Conservation (phyloP, 2,329 filamentous ascomycete genomes). For the Penicillium janthinellum region DNA sequence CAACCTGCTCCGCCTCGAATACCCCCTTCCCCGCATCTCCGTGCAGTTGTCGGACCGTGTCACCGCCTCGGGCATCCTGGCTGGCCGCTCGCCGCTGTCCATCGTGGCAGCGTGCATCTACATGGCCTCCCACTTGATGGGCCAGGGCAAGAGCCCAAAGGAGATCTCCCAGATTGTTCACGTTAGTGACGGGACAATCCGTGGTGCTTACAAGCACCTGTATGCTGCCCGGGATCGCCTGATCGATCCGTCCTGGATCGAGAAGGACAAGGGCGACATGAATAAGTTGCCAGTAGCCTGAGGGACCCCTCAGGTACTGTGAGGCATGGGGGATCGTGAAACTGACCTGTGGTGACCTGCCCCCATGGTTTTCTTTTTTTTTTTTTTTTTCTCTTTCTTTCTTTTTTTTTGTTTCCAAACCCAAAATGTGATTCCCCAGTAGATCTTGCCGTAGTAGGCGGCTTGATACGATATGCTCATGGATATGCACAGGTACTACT, state of each 20-base stretch:
- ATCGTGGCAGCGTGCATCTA: conserved; percentile 96
- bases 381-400: neutral
- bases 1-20: conserved; percentile 74
- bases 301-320: conserved; percentile 3
- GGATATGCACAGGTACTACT: neutral
- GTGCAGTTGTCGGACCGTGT: conserved; percentile 77
- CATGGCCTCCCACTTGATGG: conserved; percentile 87
- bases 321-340: neutral
- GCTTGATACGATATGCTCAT: neutral
- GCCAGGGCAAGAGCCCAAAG: conserved; percentile 75
- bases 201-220: conserved; percentile 89
- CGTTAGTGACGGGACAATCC: conserved; percentile 95
- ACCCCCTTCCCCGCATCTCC: conserved; percentile 77
- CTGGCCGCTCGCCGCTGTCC: conserved; percentile 89
- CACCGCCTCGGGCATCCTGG: conserved; percentile 74
- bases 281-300: conserved; percentile 65
- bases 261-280: conserved; percentile 69
- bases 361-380: too few species aligned
- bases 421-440: neutral
- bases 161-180: conserved; percentile 82
- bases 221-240: conserved; percentile 73
- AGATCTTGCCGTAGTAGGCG: neutral
- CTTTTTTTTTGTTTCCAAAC: neutral
- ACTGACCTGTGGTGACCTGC: neutral
- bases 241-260: conserved; percentile 74